phyloP scores from a whole-genome alignment of 208 protist genomes.

The Trypanosoma avium region DNA sequence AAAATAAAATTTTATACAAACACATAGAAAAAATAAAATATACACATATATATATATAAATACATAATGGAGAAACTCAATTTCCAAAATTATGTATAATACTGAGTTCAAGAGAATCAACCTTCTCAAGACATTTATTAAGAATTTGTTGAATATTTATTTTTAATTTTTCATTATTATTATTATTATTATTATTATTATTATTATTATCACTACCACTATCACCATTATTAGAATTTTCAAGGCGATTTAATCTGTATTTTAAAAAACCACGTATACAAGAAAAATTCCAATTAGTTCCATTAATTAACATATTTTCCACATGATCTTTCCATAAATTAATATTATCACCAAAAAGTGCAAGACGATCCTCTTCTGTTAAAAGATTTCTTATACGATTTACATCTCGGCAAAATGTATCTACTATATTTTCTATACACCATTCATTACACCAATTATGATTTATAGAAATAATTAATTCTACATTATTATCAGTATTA shows the following conservation, averaged over 20 bases:
- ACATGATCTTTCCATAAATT: constrained; percentile 40
- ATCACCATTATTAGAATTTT: not conserved
- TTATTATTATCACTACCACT: too few species aligned
- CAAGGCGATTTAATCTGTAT: constrained; percentile 12
- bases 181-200: too few species aligned
- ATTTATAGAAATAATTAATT: constrained; percentile 73
- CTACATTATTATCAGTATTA: constrained; percentile 5
- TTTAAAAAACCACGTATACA: constrained; percentile 48
- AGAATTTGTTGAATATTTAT: not conserved
- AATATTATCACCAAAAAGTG: constrained; percentile 45
- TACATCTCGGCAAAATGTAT: constrained; percentile 50
- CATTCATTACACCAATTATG: constrained; percentile 89
- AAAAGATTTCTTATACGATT: constrained; percentile 33
- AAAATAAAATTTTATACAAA: not conserved
- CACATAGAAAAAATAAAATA: not conserved
- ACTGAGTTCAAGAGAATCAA: constrained; percentile 13
- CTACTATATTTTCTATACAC: constrained; percentile 59
- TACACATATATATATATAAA: not conserved
- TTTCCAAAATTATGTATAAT: not conserved
- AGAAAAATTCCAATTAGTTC: constrained; percentile 69
- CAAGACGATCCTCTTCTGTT: constrained; percentile 35
- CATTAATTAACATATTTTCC: constrained; percentile 51
- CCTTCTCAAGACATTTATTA: constrained; percentile 16
- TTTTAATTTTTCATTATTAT: too few species aligned
- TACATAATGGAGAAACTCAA: constrained; percentile 11